A percentile compares a stretch with the other conserved stretches of the same genome.
phyloP scores from a whole-genome alignment of 148 eudicot species.

The Rhododendron henanense region DNA sequence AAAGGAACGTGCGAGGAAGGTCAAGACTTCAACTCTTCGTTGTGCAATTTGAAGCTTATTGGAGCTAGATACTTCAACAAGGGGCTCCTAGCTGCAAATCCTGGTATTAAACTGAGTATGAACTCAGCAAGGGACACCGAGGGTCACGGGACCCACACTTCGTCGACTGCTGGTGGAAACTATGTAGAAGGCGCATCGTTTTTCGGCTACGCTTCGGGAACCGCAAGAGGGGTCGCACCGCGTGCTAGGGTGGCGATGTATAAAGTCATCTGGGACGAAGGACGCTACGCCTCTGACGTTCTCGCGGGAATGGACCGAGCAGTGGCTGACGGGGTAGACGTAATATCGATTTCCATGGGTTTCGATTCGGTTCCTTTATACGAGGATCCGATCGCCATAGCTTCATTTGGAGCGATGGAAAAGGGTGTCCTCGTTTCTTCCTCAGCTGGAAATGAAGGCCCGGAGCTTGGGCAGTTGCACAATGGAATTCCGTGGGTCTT shows the following conservation, averaged over 20 bases:
- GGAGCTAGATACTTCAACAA: constrained; percentile 40
- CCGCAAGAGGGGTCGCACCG: constrained; percentile 34
- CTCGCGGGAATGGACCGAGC: constrained; percentile 34
- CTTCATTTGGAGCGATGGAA: constrained; percentile 29
- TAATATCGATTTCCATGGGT: constrained; percentile 34
- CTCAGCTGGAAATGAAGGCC: constrained; percentile 24
- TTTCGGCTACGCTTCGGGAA: constrained; percentile 32
- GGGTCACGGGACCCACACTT: constrained; percentile 34
- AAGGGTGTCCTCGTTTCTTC: constrained; percentile 28
- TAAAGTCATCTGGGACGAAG: constrained; percentile 23
- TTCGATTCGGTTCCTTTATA: constrained; percentile 19
- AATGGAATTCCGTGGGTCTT: constrained; percentile 35
- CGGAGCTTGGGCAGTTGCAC: constrained; percentile 1
- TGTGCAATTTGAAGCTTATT: constrained; percentile 41
- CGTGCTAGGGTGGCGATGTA: constrained; percentile 32
- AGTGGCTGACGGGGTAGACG: constrained; percentile 28
- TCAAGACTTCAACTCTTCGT: constrained; percentile 23
- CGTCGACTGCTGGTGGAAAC: constrained; percentile 32
- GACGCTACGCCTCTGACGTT: constrained; percentile 12
- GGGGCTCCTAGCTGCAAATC: constrained; percentile 27
- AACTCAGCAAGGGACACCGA: constrained; percentile 26
- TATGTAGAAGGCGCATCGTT: constrained; percentile 15
- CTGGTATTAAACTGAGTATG: constrained; percentile 9
- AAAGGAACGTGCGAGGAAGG: constrained; percentile 38
- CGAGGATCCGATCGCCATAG: constrained; percentile 33